These are phyloP conservation scores for Hortaea sp. DNA, from an alignment of 2,329 filamentous ascomycete species.

Conservation along the genomic window DNA sequence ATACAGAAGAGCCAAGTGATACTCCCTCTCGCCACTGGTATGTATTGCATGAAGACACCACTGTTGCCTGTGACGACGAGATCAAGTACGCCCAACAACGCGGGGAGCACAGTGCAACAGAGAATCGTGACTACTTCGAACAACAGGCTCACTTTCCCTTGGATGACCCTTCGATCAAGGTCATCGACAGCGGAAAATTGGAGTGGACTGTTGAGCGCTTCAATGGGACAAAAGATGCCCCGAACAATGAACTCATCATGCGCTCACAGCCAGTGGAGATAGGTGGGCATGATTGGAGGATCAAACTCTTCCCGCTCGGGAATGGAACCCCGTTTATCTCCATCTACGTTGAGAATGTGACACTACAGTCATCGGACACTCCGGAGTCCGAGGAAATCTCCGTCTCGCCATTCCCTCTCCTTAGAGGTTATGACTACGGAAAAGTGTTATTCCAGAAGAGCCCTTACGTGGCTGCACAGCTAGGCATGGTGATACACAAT, in stretches of 20 bases:
- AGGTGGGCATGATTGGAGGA: constrained; percentile 53
- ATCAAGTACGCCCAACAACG: constrained; percentile 45
- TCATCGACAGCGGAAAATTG: constrained; percentile 45
- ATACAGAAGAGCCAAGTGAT: constrained; percentile 22
- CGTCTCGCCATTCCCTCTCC: constrained; percentile 19
- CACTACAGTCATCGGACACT: constrained; percentile 25
- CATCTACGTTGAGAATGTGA: constrained; percentile 53
- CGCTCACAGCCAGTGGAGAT: constrained; percentile 46
- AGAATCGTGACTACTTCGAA: constrained; percentile 50
- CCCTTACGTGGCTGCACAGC: constrained; percentile 45
- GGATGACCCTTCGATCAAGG: constrained; percentile 48
- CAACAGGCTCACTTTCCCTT: constrained; percentile 45
- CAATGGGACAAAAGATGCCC: constrained; percentile 50
- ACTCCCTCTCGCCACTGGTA: constrained; percentile 12
- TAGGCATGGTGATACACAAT: constrained; percentile 54
- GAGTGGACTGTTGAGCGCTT: constrained; percentile 50
- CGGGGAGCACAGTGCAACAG: constrained; percentile 43
- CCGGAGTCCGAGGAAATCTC: constrained; percentile 17
- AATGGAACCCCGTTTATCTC: constrained; percentile 50
- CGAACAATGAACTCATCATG: constrained; percentile 50
- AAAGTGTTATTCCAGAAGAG: constrained; percentile 26
- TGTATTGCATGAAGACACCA: constrained; percentile 46
- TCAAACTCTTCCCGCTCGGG: constrained; percentile 55
- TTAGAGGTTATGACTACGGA: constrained; percentile 9
- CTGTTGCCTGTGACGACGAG: constrained; percentile 47